phyloP scores from a whole-genome alignment of 2,329 filamentous ascomycete genomes.

The Aureobasidium sp. region DNA sequence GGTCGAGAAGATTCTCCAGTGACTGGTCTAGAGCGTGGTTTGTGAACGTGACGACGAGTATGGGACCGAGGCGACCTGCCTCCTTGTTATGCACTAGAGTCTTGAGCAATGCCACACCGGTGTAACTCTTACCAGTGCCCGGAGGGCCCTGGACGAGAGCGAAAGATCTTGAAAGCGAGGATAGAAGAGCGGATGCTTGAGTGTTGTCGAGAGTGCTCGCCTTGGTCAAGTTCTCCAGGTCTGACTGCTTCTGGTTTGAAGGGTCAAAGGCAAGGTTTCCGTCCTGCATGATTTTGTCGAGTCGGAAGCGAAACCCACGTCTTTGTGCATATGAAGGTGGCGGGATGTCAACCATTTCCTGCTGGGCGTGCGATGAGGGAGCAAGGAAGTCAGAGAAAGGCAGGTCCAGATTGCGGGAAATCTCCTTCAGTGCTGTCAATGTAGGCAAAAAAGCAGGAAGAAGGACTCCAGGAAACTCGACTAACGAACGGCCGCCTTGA shows the following conservation, averaged over 20 bases:
- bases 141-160: slow-evolving; percentile 64
- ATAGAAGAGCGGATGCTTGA: slow-evolving; percentile 46
- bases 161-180: slow-evolving; percentile 47
- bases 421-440: slow-evolving; percentile 49
- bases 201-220: slow-evolving; percentile 46
- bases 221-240: slow-evolving; percentile 22
- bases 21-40: slow-evolving; percentile 52
- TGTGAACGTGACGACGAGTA: slow-evolving; percentile 44
- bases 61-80: slow-evolving; percentile 35
- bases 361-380: slow-evolving; percentile 17
- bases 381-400: slow-evolving; percentile 28
- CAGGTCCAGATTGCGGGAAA: slow-evolving; percentile 31
- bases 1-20: slow-evolving; percentile 51
- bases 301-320: slow-evolving; percentile 45
- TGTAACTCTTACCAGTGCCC: slow-evolving; percentile 61
- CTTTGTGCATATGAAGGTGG: slow-evolving; percentile 47
- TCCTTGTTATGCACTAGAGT: slow-evolving; percentile 42
- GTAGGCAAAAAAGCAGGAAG: slow-evolving; percentile 53
- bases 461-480: slow-evolving; percentile 58
- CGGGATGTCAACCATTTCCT: slow-evolving; percentile 26
- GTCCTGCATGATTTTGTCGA: slow-evolving; percentile 25
- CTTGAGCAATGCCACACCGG: slow-evolving; percentile 54
- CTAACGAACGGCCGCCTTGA: slow-evolving; percentile 29
- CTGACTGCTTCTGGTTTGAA: not conserved
- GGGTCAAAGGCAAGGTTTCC: slow-evolving; percentile 22